Evolutionary conservation across 331 rosid genomes (phyloP).

Genomic region (Dryas integrifolia): DNA sequence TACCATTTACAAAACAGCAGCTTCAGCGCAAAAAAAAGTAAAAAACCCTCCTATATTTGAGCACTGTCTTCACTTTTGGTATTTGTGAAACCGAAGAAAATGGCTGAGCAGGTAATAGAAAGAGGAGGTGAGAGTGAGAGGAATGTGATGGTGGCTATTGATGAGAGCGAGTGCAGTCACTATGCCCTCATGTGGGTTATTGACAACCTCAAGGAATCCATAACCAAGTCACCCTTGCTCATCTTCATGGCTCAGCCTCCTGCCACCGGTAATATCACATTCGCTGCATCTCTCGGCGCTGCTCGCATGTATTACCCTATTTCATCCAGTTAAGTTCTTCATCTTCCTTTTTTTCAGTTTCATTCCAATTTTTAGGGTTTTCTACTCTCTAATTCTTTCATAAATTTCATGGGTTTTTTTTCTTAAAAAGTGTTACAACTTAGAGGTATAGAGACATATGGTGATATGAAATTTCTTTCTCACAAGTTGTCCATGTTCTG

Average conservation of each 20-base stretch:
- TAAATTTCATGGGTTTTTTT: background rate
- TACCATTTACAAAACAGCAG: background rate
- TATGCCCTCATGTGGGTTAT: constrained; percentile 50
- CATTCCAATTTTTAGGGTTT: too few relatives aligned
- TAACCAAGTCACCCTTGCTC: constrained; percentile 27
- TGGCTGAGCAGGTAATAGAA: constrained; percentile 12
- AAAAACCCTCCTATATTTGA: too few relatives aligned
- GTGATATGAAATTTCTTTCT: background rate
- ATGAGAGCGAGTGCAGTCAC: constrained; percentile 47
- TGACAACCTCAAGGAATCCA: constrained; percentile 41
- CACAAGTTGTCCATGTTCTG: constrained; percentile 1
- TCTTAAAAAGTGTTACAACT: too few relatives aligned
- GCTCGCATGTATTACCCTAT: constrained; percentile 38
- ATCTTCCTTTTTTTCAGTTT: too few relatives aligned
- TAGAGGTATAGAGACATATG: too few relatives aligned
- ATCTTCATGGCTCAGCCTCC: constrained; percentile 49
- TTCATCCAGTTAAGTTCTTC: constrained; percentile 43
- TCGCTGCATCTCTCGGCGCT: constrained; percentile 38
- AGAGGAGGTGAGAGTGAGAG: constrained; percentile 20
- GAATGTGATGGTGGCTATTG: constrained; percentile 56
- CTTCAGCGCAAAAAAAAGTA: background rate
- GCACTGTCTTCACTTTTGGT: too few relatives aligned
- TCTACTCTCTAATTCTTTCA: background rate
- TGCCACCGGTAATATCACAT: constrained; percentile 19
- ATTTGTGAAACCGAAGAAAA: background rate